phyloP scores from a whole-genome alignment of 2,329 filamentous ascomycete genomes.

The Cercospora beticola region DNA sequence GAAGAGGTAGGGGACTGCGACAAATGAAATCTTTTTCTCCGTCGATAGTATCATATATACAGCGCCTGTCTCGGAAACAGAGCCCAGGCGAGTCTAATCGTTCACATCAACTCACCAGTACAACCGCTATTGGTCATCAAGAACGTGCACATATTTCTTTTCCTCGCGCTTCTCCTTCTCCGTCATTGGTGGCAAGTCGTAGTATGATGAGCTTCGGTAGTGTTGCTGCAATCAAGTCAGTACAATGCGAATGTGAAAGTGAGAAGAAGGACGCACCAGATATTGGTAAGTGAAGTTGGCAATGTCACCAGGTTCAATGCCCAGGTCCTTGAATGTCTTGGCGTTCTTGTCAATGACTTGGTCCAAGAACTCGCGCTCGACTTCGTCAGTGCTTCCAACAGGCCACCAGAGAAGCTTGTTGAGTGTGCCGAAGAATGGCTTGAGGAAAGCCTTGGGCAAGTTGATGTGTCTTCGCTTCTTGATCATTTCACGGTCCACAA shows the following conservation, averaged over 20 bases:
- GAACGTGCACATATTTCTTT: slow-evolving; percentile 93
- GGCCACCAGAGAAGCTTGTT: slow-evolving; percentile 91
- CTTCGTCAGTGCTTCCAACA: slow-evolving; percentile 74
- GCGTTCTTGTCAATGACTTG: slow-evolving; percentile 86
- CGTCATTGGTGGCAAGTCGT: slow-evolving; percentile 90
- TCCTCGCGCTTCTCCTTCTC: slow-evolving; percentile 93
- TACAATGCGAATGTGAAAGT: not conserved
- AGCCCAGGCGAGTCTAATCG: not conserved
- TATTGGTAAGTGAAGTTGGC: slow-evolving; percentile 89
- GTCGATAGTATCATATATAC: slow-evolving; percentile 9
- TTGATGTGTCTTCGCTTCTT: slow-evolving; percentile 90
- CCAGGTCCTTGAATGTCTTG: slow-evolving; percentile 94
- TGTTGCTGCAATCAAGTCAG: slow-evolving; percentile 62
- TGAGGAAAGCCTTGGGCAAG: slow-evolving; percentile 75
- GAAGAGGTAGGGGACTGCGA: not conserved
- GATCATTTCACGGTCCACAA: slow-evolving; percentile 90
- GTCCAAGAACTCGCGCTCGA: slow-evolving; percentile 90
- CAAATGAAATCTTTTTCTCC: slow-evolving; percentile 5
- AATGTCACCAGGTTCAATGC: slow-evolving; percentile 84
- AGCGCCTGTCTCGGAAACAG: not conserved
- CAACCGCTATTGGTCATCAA: slow-evolving; percentile 71
- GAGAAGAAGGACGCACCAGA: slow-evolving; percentile 62
- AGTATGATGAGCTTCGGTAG: slow-evolving; percentile 84
- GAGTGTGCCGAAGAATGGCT: slow-evolving; percentile 69
- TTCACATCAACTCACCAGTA: not conserved